These are phyloP conservation scores for Paramecium caudatum DNA, from an alignment of 73 alveolate genomes.

Conservation along the genomic window DNA sequence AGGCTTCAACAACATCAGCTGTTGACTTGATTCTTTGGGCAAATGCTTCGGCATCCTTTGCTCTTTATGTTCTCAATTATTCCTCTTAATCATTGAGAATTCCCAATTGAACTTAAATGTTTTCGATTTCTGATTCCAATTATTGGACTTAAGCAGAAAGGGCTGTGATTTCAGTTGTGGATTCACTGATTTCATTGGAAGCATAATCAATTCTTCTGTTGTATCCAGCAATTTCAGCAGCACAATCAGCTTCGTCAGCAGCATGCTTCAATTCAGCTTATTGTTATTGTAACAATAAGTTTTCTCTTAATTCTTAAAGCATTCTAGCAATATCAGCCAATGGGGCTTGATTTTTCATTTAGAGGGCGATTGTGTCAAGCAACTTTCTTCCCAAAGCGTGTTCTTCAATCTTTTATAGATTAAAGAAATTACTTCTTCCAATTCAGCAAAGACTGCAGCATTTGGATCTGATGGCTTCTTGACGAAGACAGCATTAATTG, in stretches of 20 bases:
- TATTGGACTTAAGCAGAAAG: conserved; percentile 30
- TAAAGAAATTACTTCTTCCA: conserved; percentile 11
- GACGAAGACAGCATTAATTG: conserved; percentile 53
- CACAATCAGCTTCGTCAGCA: conserved; percentile 66
- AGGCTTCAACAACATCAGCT: conserved; percentile 66
- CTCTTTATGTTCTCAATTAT: conserved; percentile 46
- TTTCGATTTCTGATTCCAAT: conserved; percentile 50
- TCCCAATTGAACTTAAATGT: conserved; percentile 32
- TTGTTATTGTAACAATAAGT: conserved; percentile 47
- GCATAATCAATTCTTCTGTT: conserved; percentile 71
- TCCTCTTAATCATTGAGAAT: conserved; percentile 66
- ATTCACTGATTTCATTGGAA: conserved; percentile 63
- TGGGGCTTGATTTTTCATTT: conserved; percentile 67
- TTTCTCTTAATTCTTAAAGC: conserved; percentile 70
- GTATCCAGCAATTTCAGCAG: conserved; percentile 70
- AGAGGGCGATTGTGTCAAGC: conserved; percentile 55
- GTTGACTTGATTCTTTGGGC: conserved; percentile 50
- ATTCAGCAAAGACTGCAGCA: conserved; percentile 64
- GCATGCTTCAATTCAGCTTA: conserved; percentile 66
- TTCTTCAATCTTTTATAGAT: conserved; percentile 33
- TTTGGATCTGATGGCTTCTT: conserved; percentile 66
- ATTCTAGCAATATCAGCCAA: conserved; percentile 70
- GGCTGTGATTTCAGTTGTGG: conserved; percentile 68
- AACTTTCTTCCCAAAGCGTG: conserved; percentile 66
- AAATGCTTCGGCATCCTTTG: conserved; percentile 65